Evolutionary conservation across 768 basidiomycete genomes (phyloP), one percentile per base, ranked within the genome.

Genomic region (Rhodotorula diobovata): DNA sequence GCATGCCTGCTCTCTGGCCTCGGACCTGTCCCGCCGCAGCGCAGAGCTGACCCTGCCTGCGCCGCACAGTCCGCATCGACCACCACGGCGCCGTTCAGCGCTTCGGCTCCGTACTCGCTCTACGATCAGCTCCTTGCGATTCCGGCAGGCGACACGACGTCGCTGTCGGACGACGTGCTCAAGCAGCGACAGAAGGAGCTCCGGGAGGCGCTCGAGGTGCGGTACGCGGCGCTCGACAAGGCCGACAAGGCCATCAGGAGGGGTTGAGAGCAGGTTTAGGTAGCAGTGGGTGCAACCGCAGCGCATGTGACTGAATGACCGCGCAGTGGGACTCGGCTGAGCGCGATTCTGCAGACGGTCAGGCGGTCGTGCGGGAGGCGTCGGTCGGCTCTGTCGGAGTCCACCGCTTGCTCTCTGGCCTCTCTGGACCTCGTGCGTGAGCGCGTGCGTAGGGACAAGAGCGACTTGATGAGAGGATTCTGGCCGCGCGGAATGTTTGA

Each of bases 101-200:
- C 89, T 8, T 91, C 89, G 88, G 82, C 92, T 50, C 91, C 91
- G 15, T 93, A 92, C 77, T 85, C 86, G 61, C 83, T 93, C 65
- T 86, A 93, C 74, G 91, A 93, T 80, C 89, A 91, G 80, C 88
- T 93, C 43, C 83, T 93, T 39, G 84, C 73, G 16, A 39, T 74
- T 39, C 63, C 67, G 12, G 14, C 63, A 0, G 60, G 65, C 11
- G 72, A 66, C 41, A 63, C 67, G 12, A 28, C 62, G 25, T 35
- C 45, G 28, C 41, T 72, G 18, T 67, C 68, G 43, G 58, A 58
- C 32, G 72, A 63, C 35, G 72, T 63, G 10, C 56, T 73, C 21
- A 54, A 57, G 39, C 55, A 66, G 30, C 61, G 43, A 28, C 72
- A 73, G 39, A 5, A 46, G 48, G 72, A 70, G 30, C 61, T 73